A percentile compares a stretch with the other conserved stretches of the same genome.
phyloP scores from a whole-genome alignment of 495 filamentous ascomycete species.

The Penicillium taxi region DNA sequence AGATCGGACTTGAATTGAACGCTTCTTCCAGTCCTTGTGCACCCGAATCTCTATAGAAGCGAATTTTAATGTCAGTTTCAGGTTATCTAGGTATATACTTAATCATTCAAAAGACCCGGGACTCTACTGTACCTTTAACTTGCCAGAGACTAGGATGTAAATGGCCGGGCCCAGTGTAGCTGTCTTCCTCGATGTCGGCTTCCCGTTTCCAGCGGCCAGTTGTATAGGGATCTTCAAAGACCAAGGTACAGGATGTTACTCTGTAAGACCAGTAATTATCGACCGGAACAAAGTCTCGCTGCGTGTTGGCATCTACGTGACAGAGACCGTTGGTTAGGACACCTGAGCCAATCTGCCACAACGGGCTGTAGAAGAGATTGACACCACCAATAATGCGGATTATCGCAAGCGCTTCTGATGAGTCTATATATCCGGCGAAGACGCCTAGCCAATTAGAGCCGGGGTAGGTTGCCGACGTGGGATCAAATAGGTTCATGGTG shows the following conservation, averaged over 20 bases:
- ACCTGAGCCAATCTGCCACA: not conserved
- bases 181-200: not conserved
- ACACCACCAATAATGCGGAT: not conserved
- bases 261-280: not conserved
- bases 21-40: not conserved
- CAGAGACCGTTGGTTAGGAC: not conserved
- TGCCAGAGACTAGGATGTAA: not conserved
- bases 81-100: no score
- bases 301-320: not conserved
- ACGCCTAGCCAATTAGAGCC: not conserved
- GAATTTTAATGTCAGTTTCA: no score
- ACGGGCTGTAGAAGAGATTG: not conserved
- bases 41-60: not conserved
- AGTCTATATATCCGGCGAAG: no score
- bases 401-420: not conserved
- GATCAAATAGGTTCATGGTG: not conserved
- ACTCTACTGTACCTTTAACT: not conserved
- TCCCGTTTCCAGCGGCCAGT: not conserved
- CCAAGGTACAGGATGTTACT: not conserved
- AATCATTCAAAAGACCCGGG: not conserved
- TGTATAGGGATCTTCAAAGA: not conserved
- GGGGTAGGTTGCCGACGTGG: not conserved
- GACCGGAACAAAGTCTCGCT: not conserved
- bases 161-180: not conserved
- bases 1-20: not conserved